Evolutionary conservation across 108 stramenopile species (phyloP), one percentile per base, ranked within the genome.

Genomic region (Asterionellopsis glacialis): DNA sequence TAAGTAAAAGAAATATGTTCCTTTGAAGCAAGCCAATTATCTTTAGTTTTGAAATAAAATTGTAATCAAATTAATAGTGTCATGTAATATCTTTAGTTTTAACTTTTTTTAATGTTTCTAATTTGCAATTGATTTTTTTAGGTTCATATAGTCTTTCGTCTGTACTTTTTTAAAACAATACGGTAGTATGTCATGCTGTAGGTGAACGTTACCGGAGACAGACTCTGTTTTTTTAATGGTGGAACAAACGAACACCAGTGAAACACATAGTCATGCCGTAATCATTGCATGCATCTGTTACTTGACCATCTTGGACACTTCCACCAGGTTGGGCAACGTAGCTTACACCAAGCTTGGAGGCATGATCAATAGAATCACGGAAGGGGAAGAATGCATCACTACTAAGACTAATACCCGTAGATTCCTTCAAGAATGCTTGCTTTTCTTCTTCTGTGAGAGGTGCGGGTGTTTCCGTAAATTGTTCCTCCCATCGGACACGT

Each of bases 361-460:
- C 96, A 68, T 95, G 95, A 79, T 99, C 98, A 72, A 99, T 98
- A 22, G 90, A 91, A 79, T 99, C 98, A 41, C 97, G 85, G 79
- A 99, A 99, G 7, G 98, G 98, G 78, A 98, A 99, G 85, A 99
- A 99, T 23, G 98, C 98, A 67, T 99, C 98, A 41, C 90, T 92
- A 41, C 89, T 85, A 50, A 98, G 84, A 40, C 80, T 77, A 21
- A 99, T 87, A 3, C 96, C 97, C 12, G 63, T 68, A 21, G 91
- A 75, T 22, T 65, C 55, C 62, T 83, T 80, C 75, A 97, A 64
- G 70, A 95, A 98, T 12, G 73, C 96, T 24, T 79, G 76, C 87
- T 96, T 96, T 66, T 97, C 96, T n/a, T 70, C 88, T 23, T 71
- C 77, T 9, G 96, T 95, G 22, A 99, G 74, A 13, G 94, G 81